Conservation (phyloP, 805 yeast species). For the Candida sithepensis region DNA sequence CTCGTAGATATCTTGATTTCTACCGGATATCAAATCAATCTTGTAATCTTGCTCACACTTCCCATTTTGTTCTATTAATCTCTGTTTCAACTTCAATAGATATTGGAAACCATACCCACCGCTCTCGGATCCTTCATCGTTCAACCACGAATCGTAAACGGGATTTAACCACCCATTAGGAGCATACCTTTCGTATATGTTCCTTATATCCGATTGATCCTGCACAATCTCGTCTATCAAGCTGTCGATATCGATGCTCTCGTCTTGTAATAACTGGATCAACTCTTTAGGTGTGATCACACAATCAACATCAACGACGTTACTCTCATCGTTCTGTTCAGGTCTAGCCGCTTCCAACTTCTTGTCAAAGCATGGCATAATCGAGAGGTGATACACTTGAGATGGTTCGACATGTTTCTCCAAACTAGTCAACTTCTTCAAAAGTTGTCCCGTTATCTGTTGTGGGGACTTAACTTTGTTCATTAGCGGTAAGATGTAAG, state of each 20-base stretch:
- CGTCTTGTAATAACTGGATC: slow-evolving; percentile 63
- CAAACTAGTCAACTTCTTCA: slow-evolving; percentile 50
- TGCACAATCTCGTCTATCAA: slow-evolving; percentile 15
- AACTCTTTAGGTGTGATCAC: slow-evolving; percentile 90
- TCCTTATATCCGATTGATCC: slow-evolving; percentile 13
- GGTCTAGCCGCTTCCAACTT: slow-evolving; percentile 91
- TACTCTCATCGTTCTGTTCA: slow-evolving; percentile 34
- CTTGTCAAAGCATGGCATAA: slow-evolving; percentile 98
- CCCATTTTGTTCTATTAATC: slow-evolving; percentile 16
- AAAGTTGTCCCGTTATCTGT: slow-evolving; percentile 79
- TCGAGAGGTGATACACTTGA: slow-evolving; percentile 70
- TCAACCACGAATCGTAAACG: slow-evolving; percentile 58
- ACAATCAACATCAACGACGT: slow-evolving; percentile 73
- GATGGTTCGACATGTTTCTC: slow-evolving; percentile 26
- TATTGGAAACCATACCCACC: slow-evolving; percentile 88
- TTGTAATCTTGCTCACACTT: slow-evolving; percentile 16
- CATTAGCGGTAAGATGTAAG: slow-evolving; percentile 67
- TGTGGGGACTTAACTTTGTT: slow-evolving; percentile 85
- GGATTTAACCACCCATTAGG: slow-evolving; percentile 64
- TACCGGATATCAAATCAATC: slow-evolving; percentile 51
- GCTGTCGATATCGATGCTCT: slow-evolving; percentile 35
- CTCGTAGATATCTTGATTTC: slow-evolving; percentile 76
- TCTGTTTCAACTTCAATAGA: slow-evolving; percentile 37
- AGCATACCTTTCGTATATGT: slow-evolving; percentile 32
- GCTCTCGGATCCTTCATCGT: slow-evolving; percentile 74